Evolutionary conservation across 495 filamentous ascomycete species (phyloP), one percentile per base, ranked within the genome.

Genomic region (Xylaria sp.): DNA sequence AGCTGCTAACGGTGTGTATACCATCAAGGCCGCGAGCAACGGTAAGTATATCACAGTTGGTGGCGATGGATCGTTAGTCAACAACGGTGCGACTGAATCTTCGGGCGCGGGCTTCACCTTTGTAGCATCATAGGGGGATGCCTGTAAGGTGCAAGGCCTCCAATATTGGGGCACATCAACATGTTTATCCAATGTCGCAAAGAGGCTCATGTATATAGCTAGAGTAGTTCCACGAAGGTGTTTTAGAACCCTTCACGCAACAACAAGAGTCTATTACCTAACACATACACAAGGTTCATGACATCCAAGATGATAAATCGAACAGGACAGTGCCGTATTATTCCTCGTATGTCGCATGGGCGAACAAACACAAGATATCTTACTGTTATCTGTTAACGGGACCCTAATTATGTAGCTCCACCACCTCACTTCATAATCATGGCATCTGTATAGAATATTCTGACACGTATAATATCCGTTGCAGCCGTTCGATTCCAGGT

Each of bases 1-100:
- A 29, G 50, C 50, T 53, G 50, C 21, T 15, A 53, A 11, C 24
- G 11, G 11, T 53, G 50, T 53, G 26, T 53, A 53, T 26, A 53
- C 50, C 50, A 53, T 53, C 50, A 53, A 53, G 50, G 50, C 50
- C 50, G 8, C 50, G 21, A 53, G 50, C n/a, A 53, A 53, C 50
- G 50, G 50, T 21, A 26, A 29, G 21, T 53, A 4, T 15, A 2
- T 53, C 4, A 53, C 50, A 8, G 21, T 53, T 29, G 50, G 50
- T 9, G 15, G 21, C 11, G 50, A 53, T 29, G 50, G 50, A 53
- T 53, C 50, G 9, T 14, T 53, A 12, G 15, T 53, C 11, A 53
- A 53, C 7, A 53, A 53, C 4, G 50, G 50, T 29, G 50, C 50
- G 50, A 53, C 0, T 53, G 50, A 53, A 26, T 26, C 50, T 26